Conservation (phyloP, 192 early-diverging fungal species). For the Glomus cerebriforme region DNA sequence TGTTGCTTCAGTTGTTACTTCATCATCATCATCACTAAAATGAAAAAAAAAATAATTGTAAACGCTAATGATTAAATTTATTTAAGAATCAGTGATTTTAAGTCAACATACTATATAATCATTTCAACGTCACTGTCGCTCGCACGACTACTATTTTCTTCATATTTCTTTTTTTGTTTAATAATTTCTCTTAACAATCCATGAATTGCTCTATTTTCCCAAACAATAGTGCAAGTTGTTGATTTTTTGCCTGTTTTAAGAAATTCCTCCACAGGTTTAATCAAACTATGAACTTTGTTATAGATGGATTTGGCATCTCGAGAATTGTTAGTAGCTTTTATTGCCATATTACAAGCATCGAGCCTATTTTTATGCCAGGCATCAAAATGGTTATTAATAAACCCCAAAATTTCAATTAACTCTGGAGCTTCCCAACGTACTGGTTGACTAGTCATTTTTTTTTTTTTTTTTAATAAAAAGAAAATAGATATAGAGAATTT, state of each 20-base stretch:
- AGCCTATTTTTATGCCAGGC: background rate
- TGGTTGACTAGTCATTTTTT: too few species aligned
- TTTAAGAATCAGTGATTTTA: too few species aligned
- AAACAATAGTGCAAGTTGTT: background rate
- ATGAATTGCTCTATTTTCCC: background rate
- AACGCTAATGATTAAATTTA: too few species aligned
- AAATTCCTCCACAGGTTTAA: background rate
- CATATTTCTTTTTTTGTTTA: background rate
- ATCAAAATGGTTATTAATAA: background rate
- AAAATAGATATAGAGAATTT: too few species aligned
- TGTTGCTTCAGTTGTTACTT: too few species aligned
- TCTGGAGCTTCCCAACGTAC: too few species aligned
- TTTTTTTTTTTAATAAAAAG: too few species aligned
- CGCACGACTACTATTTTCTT: too few species aligned
- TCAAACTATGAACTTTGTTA: background rate
- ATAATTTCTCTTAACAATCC: background rate
- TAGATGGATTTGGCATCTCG: background rate
- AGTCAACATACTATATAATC: too few species aligned
- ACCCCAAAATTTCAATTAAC: background rate
- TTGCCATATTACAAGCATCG: background rate
- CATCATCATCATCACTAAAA: too few species aligned
- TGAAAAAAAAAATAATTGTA: too few species aligned
- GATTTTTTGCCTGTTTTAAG: background rate
- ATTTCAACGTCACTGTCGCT: too few species aligned
- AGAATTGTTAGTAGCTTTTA: background rate